A percentile compares a stretch with the other conserved stretches of the same genome.
These are phyloP conservation scores for Parastagonospora avenae DNA, from an alignment of 2,329 filamentous ascomycete genomes.

Conservation along the genomic window DNA sequence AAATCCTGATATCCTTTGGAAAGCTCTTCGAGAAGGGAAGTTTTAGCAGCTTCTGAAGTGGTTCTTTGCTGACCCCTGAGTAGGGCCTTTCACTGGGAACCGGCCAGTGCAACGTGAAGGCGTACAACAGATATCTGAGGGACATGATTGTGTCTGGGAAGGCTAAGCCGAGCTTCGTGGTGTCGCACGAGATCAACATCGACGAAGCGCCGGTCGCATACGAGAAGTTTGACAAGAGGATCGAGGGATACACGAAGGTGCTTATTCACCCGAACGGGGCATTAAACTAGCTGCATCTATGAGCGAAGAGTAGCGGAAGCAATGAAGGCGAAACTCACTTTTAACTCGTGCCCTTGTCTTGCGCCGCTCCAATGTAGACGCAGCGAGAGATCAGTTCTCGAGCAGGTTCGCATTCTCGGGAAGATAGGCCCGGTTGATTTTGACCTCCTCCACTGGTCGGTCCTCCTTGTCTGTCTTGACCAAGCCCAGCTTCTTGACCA, in stretches of 20 bases:
- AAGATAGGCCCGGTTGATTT: slow-evolving; percentile 74
- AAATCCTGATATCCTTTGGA: slow-evolving; percentile 68
- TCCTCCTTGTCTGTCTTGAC: slow-evolving; percentile 85
- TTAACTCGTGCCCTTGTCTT: not conserved
- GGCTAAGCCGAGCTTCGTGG: slow-evolving; percentile 70
- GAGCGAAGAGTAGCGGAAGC: not conserved
- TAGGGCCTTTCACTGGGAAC: slow-evolving; percentile 65
- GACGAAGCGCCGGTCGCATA: slow-evolving; percentile 67
- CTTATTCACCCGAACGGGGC: slow-evolving; percentile 68
- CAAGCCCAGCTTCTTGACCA: slow-evolving; percentile 86
- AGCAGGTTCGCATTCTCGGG: slow-evolving; percentile 57
- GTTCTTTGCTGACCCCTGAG: slow-evolving; percentile 4
- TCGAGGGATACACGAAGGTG: slow-evolving; percentile 72
- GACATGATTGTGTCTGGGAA: slow-evolving; percentile 69
- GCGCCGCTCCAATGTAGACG: not conserved
- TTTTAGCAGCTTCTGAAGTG: not conserved
- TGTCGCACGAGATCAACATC: slow-evolving; percentile 67
- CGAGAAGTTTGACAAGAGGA: slow-evolving; percentile 68
- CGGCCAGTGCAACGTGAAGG: slow-evolving; percentile 71
- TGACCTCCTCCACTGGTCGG: slow-evolving; percentile 79
- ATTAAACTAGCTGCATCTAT: slow-evolving; percentile 20
- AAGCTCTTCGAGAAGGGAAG: slow-evolving; percentile 70
- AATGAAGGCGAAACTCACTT: slow-evolving; percentile 2
- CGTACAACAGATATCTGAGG: slow-evolving; percentile 69
- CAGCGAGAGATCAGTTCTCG: not conserved